A percentile compares a stretch with the other conserved stretches of the same genome.
Conservation (phyloP, 306 rosid species). For the Elaeagnus macrophylla region DNA sequence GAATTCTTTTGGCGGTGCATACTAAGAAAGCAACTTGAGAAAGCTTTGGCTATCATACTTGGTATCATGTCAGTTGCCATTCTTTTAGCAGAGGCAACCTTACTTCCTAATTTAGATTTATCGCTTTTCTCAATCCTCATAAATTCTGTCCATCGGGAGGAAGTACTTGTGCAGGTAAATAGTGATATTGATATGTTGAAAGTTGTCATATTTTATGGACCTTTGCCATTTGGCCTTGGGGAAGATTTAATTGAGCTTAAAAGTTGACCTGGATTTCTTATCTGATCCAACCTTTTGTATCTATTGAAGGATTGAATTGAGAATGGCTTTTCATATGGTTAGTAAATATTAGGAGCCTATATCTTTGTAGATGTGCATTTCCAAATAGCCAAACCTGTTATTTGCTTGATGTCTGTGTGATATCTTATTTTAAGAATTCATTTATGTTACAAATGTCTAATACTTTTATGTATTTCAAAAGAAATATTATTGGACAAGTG, state of each 20-base stretch:
- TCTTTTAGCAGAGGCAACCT: constrained; percentile 94
- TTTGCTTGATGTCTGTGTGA: no score
- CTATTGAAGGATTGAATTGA: not conserved
- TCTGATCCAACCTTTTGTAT: not conserved
- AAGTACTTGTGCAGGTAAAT: constrained; percentile 88
- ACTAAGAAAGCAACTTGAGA: constrained; percentile 66
- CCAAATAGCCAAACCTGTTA: no score
- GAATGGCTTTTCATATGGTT: not conserved
- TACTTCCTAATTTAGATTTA: constrained; percentile 72
- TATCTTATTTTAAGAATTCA: no score
- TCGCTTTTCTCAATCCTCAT: constrained; percentile 90
- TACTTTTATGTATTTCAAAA: no score
- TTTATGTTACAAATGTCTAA: no score
- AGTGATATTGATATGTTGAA: constrained; percentile 8
- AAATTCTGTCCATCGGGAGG: constrained; percentile 63
- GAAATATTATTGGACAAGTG: no score
- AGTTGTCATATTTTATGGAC: constrained; percentile 6
- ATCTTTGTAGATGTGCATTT: not conserved
- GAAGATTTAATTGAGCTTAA: not conserved
- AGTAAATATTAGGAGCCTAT: not conserved
- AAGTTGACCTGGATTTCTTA: not conserved
- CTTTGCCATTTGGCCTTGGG: constrained; percentile 6
- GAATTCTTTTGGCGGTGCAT: constrained; percentile 93
- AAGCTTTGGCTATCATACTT: constrained; percentile 66
- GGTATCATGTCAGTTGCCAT: constrained; percentile 84